Evolutionary conservation across 176 grass and related monocot species (phyloP).

Genomic region (Musa troglodytarum): DNA sequence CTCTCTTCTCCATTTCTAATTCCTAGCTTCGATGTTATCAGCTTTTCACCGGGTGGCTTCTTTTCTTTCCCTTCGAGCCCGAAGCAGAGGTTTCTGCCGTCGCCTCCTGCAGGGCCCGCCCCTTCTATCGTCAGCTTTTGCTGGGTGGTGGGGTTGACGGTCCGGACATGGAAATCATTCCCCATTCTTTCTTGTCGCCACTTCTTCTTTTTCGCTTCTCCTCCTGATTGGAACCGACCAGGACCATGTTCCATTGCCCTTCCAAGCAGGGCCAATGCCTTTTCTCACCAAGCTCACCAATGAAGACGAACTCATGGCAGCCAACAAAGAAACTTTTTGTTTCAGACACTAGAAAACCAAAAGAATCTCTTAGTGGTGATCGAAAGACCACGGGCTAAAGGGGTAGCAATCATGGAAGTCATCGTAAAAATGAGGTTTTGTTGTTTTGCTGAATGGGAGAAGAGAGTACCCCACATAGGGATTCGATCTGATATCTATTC

Average conservation of each 20-base stretch:
- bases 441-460: background rate
- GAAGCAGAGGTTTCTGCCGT: background rate
- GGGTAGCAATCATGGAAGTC: slow-evolving; percentile 1
- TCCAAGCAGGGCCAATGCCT: no score
- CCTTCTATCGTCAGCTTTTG: slow-evolving; percentile 8
- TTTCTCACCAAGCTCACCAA: no score
- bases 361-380: slow-evolving; percentile 5
- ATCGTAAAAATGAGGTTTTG: background rate
- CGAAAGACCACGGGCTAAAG: background rate
- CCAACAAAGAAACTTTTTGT: background rate
- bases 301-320: background rate
- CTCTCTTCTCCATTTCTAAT: no score
- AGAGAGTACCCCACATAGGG: no score
- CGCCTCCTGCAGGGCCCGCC: background rate
- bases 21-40: no score
- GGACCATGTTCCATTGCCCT: background rate
- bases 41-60: background rate
- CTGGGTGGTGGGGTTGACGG: background rate
- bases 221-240: background rate
- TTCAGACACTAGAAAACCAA: background rate
- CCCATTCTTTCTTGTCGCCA: slow-evolving; percentile 11
- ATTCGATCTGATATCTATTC: no score
- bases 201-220: background rate
- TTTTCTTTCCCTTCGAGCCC: background rate
- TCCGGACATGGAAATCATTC: slow-evolving; percentile 9